Percentiles rank a stretch among this genome's conserved stretches.
Evolutionary conservation across 257 asterid genomes (phyloP).

Genomic region (Linaria vulgaris): DNA sequence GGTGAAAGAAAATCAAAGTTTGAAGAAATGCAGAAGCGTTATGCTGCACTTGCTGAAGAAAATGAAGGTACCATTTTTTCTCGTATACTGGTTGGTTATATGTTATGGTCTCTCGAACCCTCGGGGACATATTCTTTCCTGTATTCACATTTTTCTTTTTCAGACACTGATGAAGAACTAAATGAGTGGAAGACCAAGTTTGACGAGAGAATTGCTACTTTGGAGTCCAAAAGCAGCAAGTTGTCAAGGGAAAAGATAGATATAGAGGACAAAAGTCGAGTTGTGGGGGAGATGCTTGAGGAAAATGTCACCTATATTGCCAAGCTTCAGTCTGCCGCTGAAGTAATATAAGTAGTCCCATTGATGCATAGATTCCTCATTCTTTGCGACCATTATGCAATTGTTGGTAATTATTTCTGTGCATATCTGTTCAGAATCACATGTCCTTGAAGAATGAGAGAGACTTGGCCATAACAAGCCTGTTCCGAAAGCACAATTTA

Average conservation of each 20-base stretch:
- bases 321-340: constrained; percentile 71
- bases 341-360: constrained; percentile 43
- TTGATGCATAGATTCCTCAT: constrained; percentile 24
- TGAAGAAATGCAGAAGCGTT: constrained; percentile 64
- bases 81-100: constrained; percentile 6
- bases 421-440: constrained; percentile 51
- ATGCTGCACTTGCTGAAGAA: constrained; percentile 68
- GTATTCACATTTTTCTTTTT: constrained; percentile 14
- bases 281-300: constrained; percentile 37
- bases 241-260: constrained; percentile 68
- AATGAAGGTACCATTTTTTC: constrained; percentile 57
- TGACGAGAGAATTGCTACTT: constrained; percentile 64
- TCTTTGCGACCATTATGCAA: constrained; percentile 19
- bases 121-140: constrained; percentile 2
- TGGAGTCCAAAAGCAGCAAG: constrained; percentile 59
- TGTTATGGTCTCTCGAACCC: constrained; percentile 21
- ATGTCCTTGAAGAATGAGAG: constrained; percentile 68
- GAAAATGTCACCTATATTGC: constrained; percentile 51
- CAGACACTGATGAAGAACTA: constrained; percentile 95
- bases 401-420: constrained; percentile 25
- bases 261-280: constrained; percentile 46
- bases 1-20: constrained; percentile 88
- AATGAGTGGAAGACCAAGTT: constrained; percentile 90
- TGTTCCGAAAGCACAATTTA: constrained; percentile 64
- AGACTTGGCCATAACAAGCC: constrained; percentile 49